phyloP scores from a whole-genome alignment of 2,329 filamentous ascomycete genomes.

The Talaromyces amestolkiae region DNA sequence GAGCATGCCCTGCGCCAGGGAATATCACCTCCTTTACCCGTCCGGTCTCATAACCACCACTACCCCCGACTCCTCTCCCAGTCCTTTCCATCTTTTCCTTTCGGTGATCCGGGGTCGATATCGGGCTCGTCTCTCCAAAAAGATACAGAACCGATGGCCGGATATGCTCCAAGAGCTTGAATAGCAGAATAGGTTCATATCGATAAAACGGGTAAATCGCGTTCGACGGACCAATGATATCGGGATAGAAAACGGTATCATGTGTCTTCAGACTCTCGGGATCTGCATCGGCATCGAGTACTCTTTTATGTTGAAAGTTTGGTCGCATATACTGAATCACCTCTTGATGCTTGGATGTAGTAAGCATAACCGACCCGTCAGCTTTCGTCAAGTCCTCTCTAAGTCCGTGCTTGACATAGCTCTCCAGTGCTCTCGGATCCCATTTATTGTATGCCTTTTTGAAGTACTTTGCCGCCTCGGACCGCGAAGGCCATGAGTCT shows the following conservation, averaged over 20 bases:
- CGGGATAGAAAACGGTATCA: neutral
- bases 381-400: conserved; percentile 29
- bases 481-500: neutral
- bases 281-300: neutral
- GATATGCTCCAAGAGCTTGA: neutral
- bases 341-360: conserved; percentile 9
- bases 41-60: neutral
- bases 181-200: neutral
- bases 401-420: neutral
- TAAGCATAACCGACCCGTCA: conserved; percentile 43
- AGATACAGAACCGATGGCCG: conserved; percentile 7
- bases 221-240: neutral
- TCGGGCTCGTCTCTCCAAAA: neutral
- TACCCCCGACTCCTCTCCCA: conserved; percentile 1
- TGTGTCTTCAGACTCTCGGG: neutral
- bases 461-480: neutral
- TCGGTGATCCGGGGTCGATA: neutral
- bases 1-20: neutral
- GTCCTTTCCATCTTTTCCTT: neutral
- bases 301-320: neutral
- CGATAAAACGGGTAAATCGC: neutral
- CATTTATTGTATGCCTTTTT: neutral
- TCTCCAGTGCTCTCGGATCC: neutral
- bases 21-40: neutral
- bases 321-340: neutral